These are phyloP conservation scores for Colletotrichum sp. DNA, from an alignment of 2,329 filamentous ascomycete genomes.

Conservation along the genomic window DNA sequence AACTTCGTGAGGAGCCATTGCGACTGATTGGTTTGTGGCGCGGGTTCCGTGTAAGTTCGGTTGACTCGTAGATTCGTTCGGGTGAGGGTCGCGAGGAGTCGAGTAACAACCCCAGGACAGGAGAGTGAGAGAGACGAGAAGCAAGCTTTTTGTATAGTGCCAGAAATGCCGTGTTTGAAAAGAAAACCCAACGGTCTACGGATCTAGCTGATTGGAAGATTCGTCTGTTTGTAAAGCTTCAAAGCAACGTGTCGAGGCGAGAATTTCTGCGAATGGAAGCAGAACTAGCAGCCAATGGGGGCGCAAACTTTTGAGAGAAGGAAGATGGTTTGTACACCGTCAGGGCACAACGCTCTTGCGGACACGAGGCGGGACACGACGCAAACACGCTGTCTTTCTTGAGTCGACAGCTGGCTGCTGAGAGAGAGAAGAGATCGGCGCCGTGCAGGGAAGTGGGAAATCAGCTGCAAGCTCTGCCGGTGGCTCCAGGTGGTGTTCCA, in stretches of 20 bases:
- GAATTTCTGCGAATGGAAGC: conserved; percentile 11
- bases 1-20: background rate
- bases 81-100: background rate
- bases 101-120: background rate
- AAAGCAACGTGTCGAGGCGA: background rate
- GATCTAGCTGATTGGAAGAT: background rate
- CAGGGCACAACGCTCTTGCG: background rate
- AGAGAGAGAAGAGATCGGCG: background rate
- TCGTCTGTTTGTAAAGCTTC: background rate
- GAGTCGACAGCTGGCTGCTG: background rate
- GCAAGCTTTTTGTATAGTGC: background rate
- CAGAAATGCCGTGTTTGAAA: background rate
- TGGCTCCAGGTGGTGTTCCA: background rate
- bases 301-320: background rate
- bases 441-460: background rate
- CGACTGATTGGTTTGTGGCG: background rate
- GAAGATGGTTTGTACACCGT: background rate
- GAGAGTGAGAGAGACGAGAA: background rate
- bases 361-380: background rate
- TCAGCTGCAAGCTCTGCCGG: background rate
- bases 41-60: background rate
- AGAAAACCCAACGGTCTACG: background rate
- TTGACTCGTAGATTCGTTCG: background rate
- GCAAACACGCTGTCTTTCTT: background rate
- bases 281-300: background rate